A percentile compares a stretch with the other conserved stretches of the same genome.
Evolutionary conservation across 495 filamentous ascomycete genomes (phyloP).

Genomic region (Cercophora sp.): DNA sequence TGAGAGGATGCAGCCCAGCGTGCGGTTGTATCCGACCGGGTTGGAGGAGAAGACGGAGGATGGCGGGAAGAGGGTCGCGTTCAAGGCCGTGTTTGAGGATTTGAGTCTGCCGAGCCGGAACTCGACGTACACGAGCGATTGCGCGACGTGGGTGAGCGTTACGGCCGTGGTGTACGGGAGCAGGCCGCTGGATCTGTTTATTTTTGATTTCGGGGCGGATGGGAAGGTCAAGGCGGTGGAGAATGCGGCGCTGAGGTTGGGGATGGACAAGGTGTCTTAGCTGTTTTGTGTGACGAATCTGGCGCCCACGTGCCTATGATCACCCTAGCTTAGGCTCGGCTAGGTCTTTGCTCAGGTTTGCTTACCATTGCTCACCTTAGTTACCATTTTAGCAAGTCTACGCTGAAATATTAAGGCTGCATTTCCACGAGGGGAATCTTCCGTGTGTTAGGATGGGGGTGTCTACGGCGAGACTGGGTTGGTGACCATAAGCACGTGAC

Average conservation of each 20-base stretch:
- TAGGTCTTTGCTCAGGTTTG: too few species aligned
- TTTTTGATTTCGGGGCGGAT: conserved; percentile 37
- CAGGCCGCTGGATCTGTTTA: conserved; percentile 38
- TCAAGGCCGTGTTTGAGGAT: conserved; percentile 46
- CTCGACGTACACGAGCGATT: conserved; percentile 33
- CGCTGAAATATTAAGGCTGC: too few species aligned
- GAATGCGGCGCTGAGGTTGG: conserved; percentile 36
- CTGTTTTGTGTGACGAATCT: too few species aligned
- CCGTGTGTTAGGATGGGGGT: too few species aligned
- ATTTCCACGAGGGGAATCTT: too few species aligned
- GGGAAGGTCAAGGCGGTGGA: conserved; percentile 34
- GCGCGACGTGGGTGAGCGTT: conserved; percentile 36
- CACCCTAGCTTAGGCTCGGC: too few species aligned
- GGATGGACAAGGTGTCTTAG: conserved; percentile 29
- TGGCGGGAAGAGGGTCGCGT: conserved; percentile 38
- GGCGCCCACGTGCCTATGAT: too few species aligned
- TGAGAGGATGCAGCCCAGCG: conserved; percentile 20
- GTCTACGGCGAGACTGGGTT: too few species aligned
- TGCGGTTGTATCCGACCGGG: conserved; percentile 41
- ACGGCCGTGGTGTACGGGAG: conserved; percentile 35
- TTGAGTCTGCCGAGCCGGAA: conserved; percentile 13
- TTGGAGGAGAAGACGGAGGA: conserved; percentile 26
- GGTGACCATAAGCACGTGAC: too few species aligned
- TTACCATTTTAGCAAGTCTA: too few species aligned
- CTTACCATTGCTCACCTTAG: too few species aligned